Evolutionary conservation across 208 protist genomes (phyloP), one percentile per base, ranked within the genome.

Genomic region (Crithidia sp.): DNA sequence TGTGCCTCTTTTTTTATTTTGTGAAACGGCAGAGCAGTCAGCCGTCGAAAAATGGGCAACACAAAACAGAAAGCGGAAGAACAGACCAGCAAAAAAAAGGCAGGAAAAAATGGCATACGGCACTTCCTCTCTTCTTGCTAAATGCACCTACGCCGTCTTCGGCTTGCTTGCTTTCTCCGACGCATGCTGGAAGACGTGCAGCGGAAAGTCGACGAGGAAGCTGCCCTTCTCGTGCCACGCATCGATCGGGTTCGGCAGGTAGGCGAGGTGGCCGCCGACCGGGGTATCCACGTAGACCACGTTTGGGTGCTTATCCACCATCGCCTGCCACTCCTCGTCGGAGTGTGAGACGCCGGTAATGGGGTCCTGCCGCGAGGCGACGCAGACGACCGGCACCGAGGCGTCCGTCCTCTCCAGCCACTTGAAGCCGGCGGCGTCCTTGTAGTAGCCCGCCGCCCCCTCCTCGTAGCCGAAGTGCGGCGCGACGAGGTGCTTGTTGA

Each of bases 251-350:
- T 65, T 70, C 4, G 61, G 55, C 45, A 94, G 40, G 65, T 79
- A 92, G 19, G 77, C 80, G 41, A 94, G 61, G 68, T 91, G 87
- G 2, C 89, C 89, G 19, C 87, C 85, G 7, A 74, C 69, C 0
- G 87, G 83, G 19, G 82, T 85, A 55, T 91, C 76, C n/a, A 88
- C 81, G 49, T 88, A 86, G 39, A 78, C 61, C 5, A 91, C 66
- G 64, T 85, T 87, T 2, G 71, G 64, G 54, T 80, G 74, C 10
- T 36, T 54, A 50, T 87, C 66, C 5, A 67, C 58, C 12, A 92
- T 19, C n/a, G 19, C 64, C 54, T 89, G 75, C 85, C 85, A 86
- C 54, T 79, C 71, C 64, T 71, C 74, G 44, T n/a, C 45, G 0
- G 67, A 69, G 55, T 73, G 56, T 6, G 53, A 76, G 56, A 67